Evolutionary conservation across 306 rosid genomes (phyloP).

Genomic region (Sicyos baderoa): DNA sequence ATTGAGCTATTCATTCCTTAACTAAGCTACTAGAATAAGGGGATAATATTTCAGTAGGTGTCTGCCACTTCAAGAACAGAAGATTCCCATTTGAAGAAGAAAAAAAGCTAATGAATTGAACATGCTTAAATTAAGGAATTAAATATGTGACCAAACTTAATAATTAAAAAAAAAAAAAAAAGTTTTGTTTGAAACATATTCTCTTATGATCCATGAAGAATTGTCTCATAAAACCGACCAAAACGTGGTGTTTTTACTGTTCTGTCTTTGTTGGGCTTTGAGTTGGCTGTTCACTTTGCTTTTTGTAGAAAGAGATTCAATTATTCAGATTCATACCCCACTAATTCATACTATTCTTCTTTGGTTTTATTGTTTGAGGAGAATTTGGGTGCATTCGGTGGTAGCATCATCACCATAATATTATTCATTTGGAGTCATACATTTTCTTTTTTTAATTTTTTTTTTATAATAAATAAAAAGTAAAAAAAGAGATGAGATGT

Average conservation of each 20-base stretch:
- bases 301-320: constrained; percentile 11
- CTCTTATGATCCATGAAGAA: constrained; percentile 35
- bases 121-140: neutral
- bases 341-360: neutral
- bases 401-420: no score
- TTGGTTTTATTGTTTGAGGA: no score
- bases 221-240: constrained; percentile 25
- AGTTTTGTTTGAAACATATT: constrained; percentile 14
- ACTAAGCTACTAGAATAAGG: neutral
- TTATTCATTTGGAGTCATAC: no score
- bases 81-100: constrained; percentile 11
- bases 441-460: no score
- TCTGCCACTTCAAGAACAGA: constrained; percentile 8
- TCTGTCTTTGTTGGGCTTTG: constrained; percentile 39
- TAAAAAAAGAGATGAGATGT: no score
- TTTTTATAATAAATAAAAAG: no score
- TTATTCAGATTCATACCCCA: constrained; percentile 9
- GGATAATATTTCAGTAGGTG: neutral
- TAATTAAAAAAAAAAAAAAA: neutral
- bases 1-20: neutral
- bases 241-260: constrained; percentile 27
- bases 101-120: neutral
- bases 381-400: no score
- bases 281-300: constrained; percentile 31
- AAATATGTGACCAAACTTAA: neutral